Base-by-base conservation (phyloP, 2,329 filamentous ascomycete species). In the Scedosporium minutisporum region DNA sequence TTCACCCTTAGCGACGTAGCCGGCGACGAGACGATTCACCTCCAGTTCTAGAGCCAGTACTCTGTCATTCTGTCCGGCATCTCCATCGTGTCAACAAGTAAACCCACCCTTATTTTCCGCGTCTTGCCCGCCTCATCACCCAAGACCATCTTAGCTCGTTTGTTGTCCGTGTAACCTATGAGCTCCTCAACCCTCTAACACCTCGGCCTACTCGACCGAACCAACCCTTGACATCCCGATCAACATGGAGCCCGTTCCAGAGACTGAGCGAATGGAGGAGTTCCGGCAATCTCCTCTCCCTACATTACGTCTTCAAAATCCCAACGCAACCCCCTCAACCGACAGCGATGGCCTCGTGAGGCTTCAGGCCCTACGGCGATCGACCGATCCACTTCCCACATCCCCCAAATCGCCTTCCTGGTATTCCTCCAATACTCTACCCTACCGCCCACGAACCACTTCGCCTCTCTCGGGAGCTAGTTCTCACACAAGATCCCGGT, bases 221-320 rank as follows among this genome's bases (percentile, higher is more conserved):
- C 14, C 51, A 23, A 14, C 33, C 33, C 33, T 38, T 38, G 21
- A 42, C 25, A 53, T 41, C 18, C 14, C 62, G 55, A 57, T 65
- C 71, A 73, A 68, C 68, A 88, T 88, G 85, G 85, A 88, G 74
- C 83, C 85, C 64, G 85, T 88, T 69, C 85, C 85, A 67, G 85
- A 88, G 76, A 86, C 85, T 59, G 83, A 87, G 77, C 80, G 84
- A 66, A 84, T 88, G 81, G 84, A 87, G 77, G 83, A 84, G 71
- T 88, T 87, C 70, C 81, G 79, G 65, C 75, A 83, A 62, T 80
- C 82, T 61, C 83, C 83, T 66, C 75, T 85, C 44, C 82, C 83
- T 46, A 78, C 76, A 33, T 72, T 85, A 55, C 80, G 82, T 64
- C 72, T 83, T 25, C 79, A 78, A 63, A 76, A 74, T 64, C 68